Evolutionary conservation across 371 early-diverging fungal species (phyloP).

Genomic region (Rhizopus arrhizus): DNA sequence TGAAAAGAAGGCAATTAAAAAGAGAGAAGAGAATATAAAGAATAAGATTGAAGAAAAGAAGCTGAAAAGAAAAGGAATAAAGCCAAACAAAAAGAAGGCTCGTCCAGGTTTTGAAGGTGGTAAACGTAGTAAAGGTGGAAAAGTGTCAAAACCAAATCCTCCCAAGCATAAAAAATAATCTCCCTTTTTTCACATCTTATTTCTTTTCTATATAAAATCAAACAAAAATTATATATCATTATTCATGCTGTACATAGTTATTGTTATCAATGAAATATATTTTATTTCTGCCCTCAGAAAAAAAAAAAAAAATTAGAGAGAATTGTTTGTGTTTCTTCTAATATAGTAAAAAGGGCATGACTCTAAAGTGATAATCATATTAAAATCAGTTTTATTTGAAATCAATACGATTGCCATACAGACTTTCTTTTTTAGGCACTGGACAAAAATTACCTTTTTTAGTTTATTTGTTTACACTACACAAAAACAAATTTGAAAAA

Average conservation of each 20-base stretch:
- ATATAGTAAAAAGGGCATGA: no score
- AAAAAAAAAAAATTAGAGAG: not conserved
- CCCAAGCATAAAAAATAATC: not conserved
- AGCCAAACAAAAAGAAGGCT: conserved; percentile 45
- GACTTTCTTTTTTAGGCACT: no score
- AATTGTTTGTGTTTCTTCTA: no score
- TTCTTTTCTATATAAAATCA: conserved; percentile 49
- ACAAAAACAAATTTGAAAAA: not conserved
- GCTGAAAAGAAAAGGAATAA: conserved; percentile 64
- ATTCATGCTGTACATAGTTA: not conserved
- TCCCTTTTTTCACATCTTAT: not conserved
- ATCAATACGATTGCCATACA: no score
- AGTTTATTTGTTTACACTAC: conserved; percentile 1
- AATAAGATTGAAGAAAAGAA: conserved; percentile 73
- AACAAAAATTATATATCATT: conserved; percentile 38
- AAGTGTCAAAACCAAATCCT: conserved; percentile 30
- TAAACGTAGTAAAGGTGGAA: conserved; percentile 44
- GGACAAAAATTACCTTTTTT: not conserved
- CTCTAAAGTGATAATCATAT: no score
- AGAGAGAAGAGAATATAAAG: conserved; percentile 50
- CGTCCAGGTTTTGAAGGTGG: conserved; percentile 56
- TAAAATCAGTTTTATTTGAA: no score
- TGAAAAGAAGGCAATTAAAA: conserved; percentile 70
- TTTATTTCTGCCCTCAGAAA: not conserved
- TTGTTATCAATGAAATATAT: not conserved